Percentiles rank a stretch among this genome's conserved stretches.
Conservation (phyloP, 2,329 filamentous ascomycete genomes). For the Botryotinia narcissicola region DNA sequence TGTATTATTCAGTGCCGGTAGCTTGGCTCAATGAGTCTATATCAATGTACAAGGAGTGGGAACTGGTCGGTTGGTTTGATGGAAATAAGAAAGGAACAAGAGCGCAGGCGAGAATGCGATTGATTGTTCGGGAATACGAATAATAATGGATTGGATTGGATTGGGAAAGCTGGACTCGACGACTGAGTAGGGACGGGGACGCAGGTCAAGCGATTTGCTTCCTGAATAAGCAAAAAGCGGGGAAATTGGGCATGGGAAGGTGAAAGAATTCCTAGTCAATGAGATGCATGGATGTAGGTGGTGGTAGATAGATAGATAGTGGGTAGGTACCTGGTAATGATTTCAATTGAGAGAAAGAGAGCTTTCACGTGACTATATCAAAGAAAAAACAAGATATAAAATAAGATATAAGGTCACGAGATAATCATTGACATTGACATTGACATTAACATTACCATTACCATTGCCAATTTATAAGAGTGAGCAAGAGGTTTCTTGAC, state of each 20-base stretch:
- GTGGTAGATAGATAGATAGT: too few species aligned
- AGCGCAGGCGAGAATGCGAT: not conserved
- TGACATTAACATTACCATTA: too few species aligned
- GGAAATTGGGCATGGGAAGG: not conserved
- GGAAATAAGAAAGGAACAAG: slow-evolving; percentile 33
- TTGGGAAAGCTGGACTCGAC: not conserved
- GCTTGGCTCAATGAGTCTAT: not conserved
- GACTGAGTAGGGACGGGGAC: not conserved
- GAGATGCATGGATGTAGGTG: too few species aligned
- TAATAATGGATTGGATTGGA: not conserved
- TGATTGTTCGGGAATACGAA: slow-evolving; percentile 28
- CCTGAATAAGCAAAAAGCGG: not conserved
- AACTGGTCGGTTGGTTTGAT: slow-evolving; percentile 36
- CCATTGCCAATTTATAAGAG: not conserved
- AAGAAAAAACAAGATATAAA: too few species aligned
- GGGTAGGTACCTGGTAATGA: not conserved
- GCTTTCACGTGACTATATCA: not conserved
- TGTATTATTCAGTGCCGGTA: not conserved
- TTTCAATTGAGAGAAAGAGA: not conserved
- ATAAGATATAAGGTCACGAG: too few species aligned
- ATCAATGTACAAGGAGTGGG: not conserved
- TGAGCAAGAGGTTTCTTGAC: not conserved
- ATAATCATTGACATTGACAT: too few species aligned
- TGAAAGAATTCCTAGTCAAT: not conserved
- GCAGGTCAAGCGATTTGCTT: not conserved